Base-by-base conservation (phyloP, 164 flowering plant species). In the Macadamia integrifolia region DNA sequence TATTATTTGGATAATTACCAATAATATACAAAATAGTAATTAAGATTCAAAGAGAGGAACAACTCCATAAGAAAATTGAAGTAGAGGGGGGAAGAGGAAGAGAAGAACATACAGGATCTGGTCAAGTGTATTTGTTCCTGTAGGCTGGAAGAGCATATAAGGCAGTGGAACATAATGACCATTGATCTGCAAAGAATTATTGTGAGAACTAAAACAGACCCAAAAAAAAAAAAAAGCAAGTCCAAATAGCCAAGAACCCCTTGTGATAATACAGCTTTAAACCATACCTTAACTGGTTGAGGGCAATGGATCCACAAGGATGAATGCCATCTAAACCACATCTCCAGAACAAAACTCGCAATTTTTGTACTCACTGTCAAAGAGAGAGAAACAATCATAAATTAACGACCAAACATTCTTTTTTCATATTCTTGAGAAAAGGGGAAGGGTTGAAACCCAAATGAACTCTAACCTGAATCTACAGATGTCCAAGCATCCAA, bases 251-350 rank as follows among this genome's bases (percentile, higher is more conserved):
- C 35, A 59, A 32, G 43, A 69, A 52, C 61, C 17, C 15, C 60
- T n/a, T 35, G 17, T 14, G 30, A 60, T 43, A 61, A 40, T 30
- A 4, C 14, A 44, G 9, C 9, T n/a, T 50, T 23, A 32, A 35
- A 13, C 62, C 35, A 71, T 80, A 86, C 97, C 85, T 75, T 70
- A 46, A 74, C 61, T 66, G 58, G 60, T 63, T 52, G 65, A 66
- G 71, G 67, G 14, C 60, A 56, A 65, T 66, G 42, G 35, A 32
- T 77, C 99, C 99, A 95, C 83, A 91, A 69, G 64, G 78, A 83
- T 28, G 82, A 81, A 79, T 95, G 99, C 99, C 99, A 95, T 62
- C 75, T 80, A 64, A 78, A 85, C 99, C 97, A 92, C 90, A 95
- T 83, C 65, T 92, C 99, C 72, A 86, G 86, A 67, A 81, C 76